Evolutionary conservation across 768 basidiomycete species (phyloP), one percentile per base, ranked within the genome.

Genomic region (Dacryopinax primogenitus): DNA sequence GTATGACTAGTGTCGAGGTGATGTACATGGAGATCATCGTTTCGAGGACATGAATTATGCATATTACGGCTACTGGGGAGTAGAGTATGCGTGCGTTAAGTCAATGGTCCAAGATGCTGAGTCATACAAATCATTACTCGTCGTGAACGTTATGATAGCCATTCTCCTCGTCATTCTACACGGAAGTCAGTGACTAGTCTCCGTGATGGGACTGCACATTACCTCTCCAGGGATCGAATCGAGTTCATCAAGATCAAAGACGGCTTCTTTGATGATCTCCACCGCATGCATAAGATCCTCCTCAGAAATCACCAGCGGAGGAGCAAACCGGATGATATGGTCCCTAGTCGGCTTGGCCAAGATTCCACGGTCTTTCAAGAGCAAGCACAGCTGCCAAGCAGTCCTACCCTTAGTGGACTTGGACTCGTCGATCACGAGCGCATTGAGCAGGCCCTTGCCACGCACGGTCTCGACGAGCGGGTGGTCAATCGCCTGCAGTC

Each of bases 261-360:
- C 77, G 63, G 84, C 86, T 69, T 88, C 82, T 23, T 83, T 84
- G 71, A 99, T 91, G 65, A 89, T 84, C 65, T 74, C 75, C 15
- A 96, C 81, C 23, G 86, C 87, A 74, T 83, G 84, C 73, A 80
- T 78, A 67, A 98, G 72, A 67, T 96, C 92, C 21, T 82, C 84
- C 71, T 96, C 92, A n/a, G 84, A 80, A 66, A 99, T 99, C 67
- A 98, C 91, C 64, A 99, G 76, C 1, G 95, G 95, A 1, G 95
- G 95, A 1, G 96, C 92, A 73, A 99, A 95, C 33, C 95, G 92
- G 70, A 99, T 89, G 63, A 90, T 92, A 75, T 95, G 95, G 30
- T 86, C 83, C 72, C 96, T 93, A 0, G 95, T 97, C 13, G 96
- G 94, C 80, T 99, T 98, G 32, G 94, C 95, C 68, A 99, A 78